Evolutionary conservation across 306 rosid genomes (phyloP), one percentile per base, ranked within the genome.

Genomic region (Ziziphus jujuba): DNA sequence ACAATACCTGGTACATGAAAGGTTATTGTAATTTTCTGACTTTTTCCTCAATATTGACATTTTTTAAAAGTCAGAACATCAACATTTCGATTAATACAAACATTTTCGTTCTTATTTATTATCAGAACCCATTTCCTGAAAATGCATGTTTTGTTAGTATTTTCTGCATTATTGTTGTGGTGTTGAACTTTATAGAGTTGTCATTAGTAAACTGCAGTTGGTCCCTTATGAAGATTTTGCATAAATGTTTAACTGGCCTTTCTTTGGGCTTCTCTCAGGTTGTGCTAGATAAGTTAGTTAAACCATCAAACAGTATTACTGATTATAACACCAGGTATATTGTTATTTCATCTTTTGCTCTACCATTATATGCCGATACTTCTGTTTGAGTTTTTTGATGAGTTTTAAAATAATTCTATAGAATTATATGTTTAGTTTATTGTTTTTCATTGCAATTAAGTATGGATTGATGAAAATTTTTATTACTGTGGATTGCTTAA

Each of bases 281-380:
- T 71, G 55, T 93, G 78, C 84, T 90, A 47, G 99, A 93, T 85
- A 82, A 88, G 69, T 77, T 93, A 89, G 99, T 93, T 69, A 90
- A 88, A 76, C 99, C 99, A 19, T 78, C 87, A 69, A 93, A 93
- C 65, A 75, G 79, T 57, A 93, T 93, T 40, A 59, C 11, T 59
- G 96, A 93, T 74, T 90, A 93, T 82, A 90, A 90, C 70, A 93
- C 99, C 74, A 90, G 99, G 99, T 88, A 79, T 43, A 36, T 47
- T 78, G 22, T 70, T 33, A 49, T 67, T 60, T 24, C 35, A 63
- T 24, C 62, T 59, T 43, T 43, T n/a, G 6, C 43, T 24, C 43
- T 36, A 54, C 66, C 57, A 28, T 28, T 28, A 28, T 28, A 28
- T 28, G 33, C 33, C 33, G 2, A 28, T 28, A 28, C 33, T 28